These are phyloP conservation scores for Stylonectria norvegica DNA, from an alignment of 2,329 filamentous ascomycete species.

Conservation along the genomic window DNA sequence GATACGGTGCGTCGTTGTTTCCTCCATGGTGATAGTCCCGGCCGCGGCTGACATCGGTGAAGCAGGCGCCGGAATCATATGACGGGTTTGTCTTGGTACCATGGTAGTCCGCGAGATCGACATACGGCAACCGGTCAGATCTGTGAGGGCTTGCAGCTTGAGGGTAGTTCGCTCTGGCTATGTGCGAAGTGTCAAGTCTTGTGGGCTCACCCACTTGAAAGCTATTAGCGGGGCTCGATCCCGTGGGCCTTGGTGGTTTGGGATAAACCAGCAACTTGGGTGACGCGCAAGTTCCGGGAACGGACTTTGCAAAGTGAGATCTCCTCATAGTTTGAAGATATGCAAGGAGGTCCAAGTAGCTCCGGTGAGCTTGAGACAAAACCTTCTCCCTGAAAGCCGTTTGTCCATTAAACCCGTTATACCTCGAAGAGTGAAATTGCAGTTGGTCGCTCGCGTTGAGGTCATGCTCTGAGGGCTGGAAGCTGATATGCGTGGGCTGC, in stretches of 20 bases:
- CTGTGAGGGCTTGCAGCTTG: neutral
- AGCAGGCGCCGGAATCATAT: neutral
- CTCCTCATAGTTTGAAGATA: conserved; percentile 61
- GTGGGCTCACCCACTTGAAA: no score
- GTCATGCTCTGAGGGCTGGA: conserved; percentile 2
- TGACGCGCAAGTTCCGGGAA: conserved; percentile 36
- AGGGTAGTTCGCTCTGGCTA: neutral
- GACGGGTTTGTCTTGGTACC: neutral
- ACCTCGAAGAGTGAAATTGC: conserved; percentile 10
- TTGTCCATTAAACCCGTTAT: conserved; percentile 13
- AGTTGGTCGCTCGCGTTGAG: conserved; percentile 6
- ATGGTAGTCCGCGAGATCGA: neutral
- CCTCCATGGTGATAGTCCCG: conserved; percentile 12
- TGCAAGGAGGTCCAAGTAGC: conserved; percentile 68
- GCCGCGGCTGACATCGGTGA: conserved; percentile 8
- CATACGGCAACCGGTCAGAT: neutral
- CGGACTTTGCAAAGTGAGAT: conserved; percentile 37
- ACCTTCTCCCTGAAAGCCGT: conserved; percentile 63
- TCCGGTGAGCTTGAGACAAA: conserved; percentile 65
- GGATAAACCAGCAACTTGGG: conserved; percentile 55
- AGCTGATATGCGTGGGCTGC: neutral
- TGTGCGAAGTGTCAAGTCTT: no score
- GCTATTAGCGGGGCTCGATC: no score
- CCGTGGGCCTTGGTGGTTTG: conserved; percentile 44
- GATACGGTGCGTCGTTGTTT: conserved; percentile 7